Evolutionary conservation across 768 basidiomycete genomes (phyloP).

Genomic region (Mycena galericulata): DNA sequence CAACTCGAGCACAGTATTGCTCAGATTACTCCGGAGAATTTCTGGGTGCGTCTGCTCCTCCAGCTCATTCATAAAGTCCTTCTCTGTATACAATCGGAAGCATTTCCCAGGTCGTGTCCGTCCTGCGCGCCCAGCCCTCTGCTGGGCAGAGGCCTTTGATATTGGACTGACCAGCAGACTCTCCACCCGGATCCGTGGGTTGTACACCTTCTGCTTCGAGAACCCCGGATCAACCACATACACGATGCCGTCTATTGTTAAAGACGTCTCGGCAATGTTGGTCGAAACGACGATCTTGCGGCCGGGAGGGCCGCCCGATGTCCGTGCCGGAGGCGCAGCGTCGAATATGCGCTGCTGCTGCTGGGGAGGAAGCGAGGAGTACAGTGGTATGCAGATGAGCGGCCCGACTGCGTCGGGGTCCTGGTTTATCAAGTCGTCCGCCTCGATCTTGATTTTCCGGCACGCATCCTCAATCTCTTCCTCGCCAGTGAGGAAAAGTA

Average conservation of each 20-base stretch:
- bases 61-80: slow-evolving; percentile 95
- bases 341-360: slow-evolving; percentile 99
- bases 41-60: slow-evolving; percentile 99
- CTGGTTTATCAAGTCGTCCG: slow-evolving; percentile 81
- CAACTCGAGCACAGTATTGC: slow-evolving; percentile 92
- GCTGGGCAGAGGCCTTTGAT: slow-evolving; percentile 96
- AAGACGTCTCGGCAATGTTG: slow-evolving; percentile 96
- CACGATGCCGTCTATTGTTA: slow-evolving; percentile 99
- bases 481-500: slow-evolving; percentile 97
- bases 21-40: slow-evolving; percentile 92
- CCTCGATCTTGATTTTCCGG: slow-evolving; percentile 91
- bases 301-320: slow-evolving; percentile 80
- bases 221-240: slow-evolving; percentile 99
- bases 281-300: slow-evolving; percentile 96
- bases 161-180: slow-evolving; percentile 93
- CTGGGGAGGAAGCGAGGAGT: slow-evolving; percentile 93
- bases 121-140: slow-evolving; percentile 95
- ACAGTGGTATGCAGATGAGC: slow-evolving; percentile 90
- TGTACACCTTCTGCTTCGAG: slow-evolving; percentile 98
- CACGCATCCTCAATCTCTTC: slow-evolving; percentile 99
- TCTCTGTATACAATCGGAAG: slow-evolving; percentile 96
- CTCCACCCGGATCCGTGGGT: slow-evolving; percentile 96
- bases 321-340: slow-evolving; percentile 74
- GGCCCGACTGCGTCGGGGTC: slow-evolving; percentile 86
- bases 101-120: slow-evolving; percentile 97